These are phyloP conservation scores for Furculomyces boomerangus DNA, from an alignment of 371 early-diverging fungal genomes.

Conservation along the genomic window DNA sequence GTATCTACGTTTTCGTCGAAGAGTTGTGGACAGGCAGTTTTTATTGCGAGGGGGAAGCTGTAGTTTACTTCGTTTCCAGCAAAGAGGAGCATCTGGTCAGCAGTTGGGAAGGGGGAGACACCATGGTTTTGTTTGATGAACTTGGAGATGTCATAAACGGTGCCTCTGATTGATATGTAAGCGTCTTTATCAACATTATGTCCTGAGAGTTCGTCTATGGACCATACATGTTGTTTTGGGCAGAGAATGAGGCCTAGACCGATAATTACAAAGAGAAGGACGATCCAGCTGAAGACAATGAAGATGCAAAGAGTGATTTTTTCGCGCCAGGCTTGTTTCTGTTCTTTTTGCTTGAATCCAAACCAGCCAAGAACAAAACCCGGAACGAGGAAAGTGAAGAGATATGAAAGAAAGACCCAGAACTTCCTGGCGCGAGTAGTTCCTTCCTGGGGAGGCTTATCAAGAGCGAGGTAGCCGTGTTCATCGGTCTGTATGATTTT, in stretches of 20 bases:
- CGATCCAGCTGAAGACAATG: constrained; percentile 56
- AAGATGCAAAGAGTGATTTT: constrained; percentile 80
- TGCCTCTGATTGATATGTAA: constrained; percentile 46
- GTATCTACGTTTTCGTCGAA: constrained; percentile 9
- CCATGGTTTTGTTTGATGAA: constrained; percentile 20
- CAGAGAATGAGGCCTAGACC: constrained; percentile 77
- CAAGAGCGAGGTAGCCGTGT: background rate
- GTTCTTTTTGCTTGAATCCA: constrained; percentile 66
- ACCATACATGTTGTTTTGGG: constrained; percentile 54
- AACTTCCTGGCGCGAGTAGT: constrained; percentile 11
- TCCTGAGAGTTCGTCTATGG: constrained; percentile 28
- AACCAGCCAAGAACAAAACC: constrained; percentile 22
- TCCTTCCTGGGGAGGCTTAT: background rate
- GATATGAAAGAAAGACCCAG: constrained; percentile 71
- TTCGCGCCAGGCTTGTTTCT: constrained; percentile 92
- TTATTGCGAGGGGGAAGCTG: constrained; percentile 47
- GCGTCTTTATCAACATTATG: constrained; percentile 24
- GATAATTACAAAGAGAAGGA: constrained; percentile 72
- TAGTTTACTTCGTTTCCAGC: constrained; percentile 25
- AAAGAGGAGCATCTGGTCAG: constrained; percentile 24
- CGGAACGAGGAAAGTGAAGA: constrained; percentile 72
- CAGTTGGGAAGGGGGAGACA: constrained; percentile 19
- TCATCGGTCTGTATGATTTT: background rate
- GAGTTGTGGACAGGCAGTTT: constrained; percentile 22
- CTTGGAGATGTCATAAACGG: constrained; percentile 40